Evolutionary conservation across 108 stramenopile genomes (phyloP), one percentile per base, ranked within the genome.

Genomic region (Heterococcus sp.): DNA sequence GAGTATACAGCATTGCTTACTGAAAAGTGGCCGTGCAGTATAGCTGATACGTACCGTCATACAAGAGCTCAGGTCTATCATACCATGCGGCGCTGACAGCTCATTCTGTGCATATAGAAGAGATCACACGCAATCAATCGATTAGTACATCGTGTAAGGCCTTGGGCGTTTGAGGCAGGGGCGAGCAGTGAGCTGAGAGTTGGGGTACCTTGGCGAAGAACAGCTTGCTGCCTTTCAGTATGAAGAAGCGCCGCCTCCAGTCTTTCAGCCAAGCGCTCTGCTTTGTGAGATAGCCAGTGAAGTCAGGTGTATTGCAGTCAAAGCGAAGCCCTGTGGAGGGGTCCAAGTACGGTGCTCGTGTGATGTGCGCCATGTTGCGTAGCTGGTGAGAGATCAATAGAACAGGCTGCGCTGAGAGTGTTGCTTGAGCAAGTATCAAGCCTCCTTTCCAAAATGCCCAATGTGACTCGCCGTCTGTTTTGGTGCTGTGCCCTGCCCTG

Each of bases 221-320:
- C 32, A 99, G 84, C 72, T 96, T 94, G 84, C 90, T 90, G n/a
- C 97, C 96, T 82, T 96, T 97, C 65, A 99, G 91, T n/a, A 97
- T 87, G 83, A 99, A 97, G 91, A 93, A 98, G 29, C 98, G 88
- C 38, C 95, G 91, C 63, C 98, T 89, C 98, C 98, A 99, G 69
- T 99, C 97, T 92, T 95, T 89, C 26, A 89, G 88, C 89, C 89
- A 89, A 27, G 58, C 74, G 75, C 87, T 86, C 66, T 85, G 79
- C 85, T 88, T 88, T n/a, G 85, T 85, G 27, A 88, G 76, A 75
- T 81, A 87, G 2, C 88, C 88, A 30, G 65, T 36, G 37, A 72
- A 71, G 33, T 82, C 81, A 0, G 81, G 73, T 34, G 74, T 82
- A 65, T 68, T 82, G 58, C 73, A 74, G 36, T 82, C 81, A 68